A percentile compares a stretch with the other conserved stretches of the same genome.
Conservation (phyloP, 768 basidiomycete species). For the Pholiota microspora region DNA sequence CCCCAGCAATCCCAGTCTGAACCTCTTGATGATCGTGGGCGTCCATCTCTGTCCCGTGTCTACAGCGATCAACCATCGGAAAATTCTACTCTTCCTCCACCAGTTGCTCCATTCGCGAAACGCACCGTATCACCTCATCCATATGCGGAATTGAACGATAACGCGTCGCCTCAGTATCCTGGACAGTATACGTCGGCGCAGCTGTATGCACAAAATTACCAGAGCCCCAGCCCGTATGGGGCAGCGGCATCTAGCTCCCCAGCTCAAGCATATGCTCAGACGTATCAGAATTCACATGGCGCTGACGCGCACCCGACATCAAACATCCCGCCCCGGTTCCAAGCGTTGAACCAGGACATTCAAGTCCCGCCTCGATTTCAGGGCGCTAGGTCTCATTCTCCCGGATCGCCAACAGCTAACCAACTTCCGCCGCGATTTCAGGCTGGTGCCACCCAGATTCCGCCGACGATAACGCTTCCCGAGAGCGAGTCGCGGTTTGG, state of each 20-base stretch:
- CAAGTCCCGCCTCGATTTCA: conserved; percentile 27
- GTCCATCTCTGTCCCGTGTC: conserved; percentile 2
- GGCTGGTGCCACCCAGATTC: conserved; percentile 23
- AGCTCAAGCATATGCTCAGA: conserved; percentile 19
- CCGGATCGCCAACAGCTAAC: conserved; percentile 12
- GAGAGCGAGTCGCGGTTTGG: conserved; percentile 12
- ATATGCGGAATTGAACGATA: conserved; percentile 27
- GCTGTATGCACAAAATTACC: conserved; percentile 19
- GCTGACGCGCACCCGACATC: conserved; percentile 10
- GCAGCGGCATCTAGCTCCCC: conserved; percentile 10
- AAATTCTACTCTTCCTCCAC: conserved; percentile 28
- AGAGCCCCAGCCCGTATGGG: conserved; percentile 8
- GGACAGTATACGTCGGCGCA: conserved; percentile 15
- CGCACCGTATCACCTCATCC: conserved; percentile 38
- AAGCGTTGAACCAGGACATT: conserved; percentile 21
- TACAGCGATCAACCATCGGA: not conserved
- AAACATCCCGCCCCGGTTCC: conserved; percentile 24
- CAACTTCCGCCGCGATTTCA: conserved; percentile 25
- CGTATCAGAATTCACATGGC: conserved; percentile 18
- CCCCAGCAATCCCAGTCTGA: conserved; percentile 14
- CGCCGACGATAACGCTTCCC: conserved; percentile 14
- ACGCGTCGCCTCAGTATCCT: conserved; percentile 16
- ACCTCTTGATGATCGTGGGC: conserved; percentile 15
- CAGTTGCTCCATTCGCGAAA: conserved; percentile 38
- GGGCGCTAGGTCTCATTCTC: conserved; percentile 11